Evolutionary conservation across 768 basidiomycete species (phyloP).

Genomic region (Strobilomyces dryophilus): DNA sequence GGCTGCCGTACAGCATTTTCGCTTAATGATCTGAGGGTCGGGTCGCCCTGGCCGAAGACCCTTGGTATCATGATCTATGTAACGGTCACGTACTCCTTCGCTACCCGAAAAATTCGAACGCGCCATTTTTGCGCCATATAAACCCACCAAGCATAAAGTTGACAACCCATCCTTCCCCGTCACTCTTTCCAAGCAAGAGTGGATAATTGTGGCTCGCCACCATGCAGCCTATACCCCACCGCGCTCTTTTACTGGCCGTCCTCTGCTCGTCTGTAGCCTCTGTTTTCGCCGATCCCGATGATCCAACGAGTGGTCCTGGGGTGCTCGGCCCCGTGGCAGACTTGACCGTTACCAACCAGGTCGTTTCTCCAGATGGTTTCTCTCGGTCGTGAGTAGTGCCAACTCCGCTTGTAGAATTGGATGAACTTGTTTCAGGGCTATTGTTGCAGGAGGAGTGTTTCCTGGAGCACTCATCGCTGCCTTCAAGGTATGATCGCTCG

Average conservation of each 20-base stretch:
- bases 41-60: neutral
- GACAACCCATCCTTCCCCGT: neutral
- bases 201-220: neutral
- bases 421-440: constrained; percentile 27
- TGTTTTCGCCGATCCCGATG: neutral
- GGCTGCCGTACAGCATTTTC: neutral
- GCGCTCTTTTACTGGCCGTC: neutral
- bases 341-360: constrained; percentile 35
- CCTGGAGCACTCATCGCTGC: constrained; percentile 44
- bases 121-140: neutral
- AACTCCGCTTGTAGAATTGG: neutral
- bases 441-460: constrained; percentile 39
- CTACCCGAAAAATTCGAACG: neutral
- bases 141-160: neutral
- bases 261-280: neutral
- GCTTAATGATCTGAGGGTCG: neutral
- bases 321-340: constrained; percentile 20
- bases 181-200: neutral
- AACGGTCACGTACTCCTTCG: neutral
- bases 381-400: constrained; percentile 31
- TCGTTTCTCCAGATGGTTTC: constrained; percentile 47
- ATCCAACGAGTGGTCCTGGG: neutral
- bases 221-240: neutral
- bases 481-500: constrained; percentile 26
- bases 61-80: neutral